phyloP scores from a whole-genome alignment of 495 filamentous ascomycete species.

The Penicillium lividum region DNA sequence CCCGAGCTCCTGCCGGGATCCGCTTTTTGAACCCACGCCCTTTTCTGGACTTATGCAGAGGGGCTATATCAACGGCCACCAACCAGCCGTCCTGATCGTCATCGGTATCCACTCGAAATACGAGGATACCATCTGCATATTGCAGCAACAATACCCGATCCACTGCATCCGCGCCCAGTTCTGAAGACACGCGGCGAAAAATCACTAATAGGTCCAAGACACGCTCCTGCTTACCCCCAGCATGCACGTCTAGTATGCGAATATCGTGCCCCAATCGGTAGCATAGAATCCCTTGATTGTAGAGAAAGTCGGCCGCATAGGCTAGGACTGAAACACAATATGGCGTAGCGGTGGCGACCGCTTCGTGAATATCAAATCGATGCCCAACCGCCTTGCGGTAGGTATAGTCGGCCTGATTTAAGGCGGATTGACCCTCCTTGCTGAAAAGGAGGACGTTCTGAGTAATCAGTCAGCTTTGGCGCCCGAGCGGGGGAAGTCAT shows the following conservation, averaged over 20 bases:
- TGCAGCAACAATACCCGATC: slow-evolving; percentile 59
- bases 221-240: slow-evolving; percentile 50
- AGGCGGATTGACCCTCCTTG: slow-evolving; percentile 58
- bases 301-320: slow-evolving; percentile 62
- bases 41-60: slow-evolving; percentile 24
- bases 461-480: slow-evolving; percentile 12
- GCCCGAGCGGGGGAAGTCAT: not conserved
- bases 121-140: slow-evolving; percentile 61
- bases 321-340: slow-evolving; percentile 62
- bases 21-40: slow-evolving; percentile 36
- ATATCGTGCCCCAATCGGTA: slow-evolving; percentile 59
- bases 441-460: slow-evolving; percentile 58
- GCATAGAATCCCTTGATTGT: slow-evolving; percentile 62
- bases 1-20: slow-evolving; percentile 15
- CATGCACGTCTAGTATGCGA: slow-evolving; percentile 64
- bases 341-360: slow-evolving; percentile 62
- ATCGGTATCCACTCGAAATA: slow-evolving; percentile 47
- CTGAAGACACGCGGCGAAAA: slow-evolving; percentile 35
- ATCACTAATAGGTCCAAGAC: slow-evolving; percentile 58
- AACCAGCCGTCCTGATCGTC: slow-evolving; percentile 50
- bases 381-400: slow-evolving; percentile 60
- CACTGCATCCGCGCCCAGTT: slow-evolving; percentile 31
- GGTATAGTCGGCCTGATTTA: slow-evolving; percentile 45
- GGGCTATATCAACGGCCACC: slow-evolving; percentile 56
- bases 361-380: slow-evolving; percentile 60